phyloP scores from a whole-genome alignment of 352 stramenopile genomes.

The Chrysophaeum taylorii region DNA sequence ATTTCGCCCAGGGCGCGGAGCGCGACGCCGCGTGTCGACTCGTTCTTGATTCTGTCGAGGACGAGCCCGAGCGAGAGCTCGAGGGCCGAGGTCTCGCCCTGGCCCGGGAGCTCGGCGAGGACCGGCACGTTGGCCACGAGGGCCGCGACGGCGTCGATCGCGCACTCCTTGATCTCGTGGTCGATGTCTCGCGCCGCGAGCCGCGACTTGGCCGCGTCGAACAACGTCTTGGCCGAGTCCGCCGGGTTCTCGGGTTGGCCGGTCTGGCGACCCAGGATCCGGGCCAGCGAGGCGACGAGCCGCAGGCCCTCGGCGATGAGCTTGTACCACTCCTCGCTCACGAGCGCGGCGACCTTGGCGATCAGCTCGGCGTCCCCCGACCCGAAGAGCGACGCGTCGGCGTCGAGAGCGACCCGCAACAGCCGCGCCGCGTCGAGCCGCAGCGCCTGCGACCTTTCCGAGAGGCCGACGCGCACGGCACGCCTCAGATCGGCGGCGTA shows the following conservation, averaged over 20 bases:
- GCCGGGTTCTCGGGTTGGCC: constrained; percentile 33
- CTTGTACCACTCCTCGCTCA: constrained; percentile 96
- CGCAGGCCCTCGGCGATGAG: constrained; percentile 84
- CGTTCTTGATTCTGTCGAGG: constrained; percentile 90
- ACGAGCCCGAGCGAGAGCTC: constrained; percentile 72
- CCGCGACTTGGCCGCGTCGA: constrained; percentile 79
- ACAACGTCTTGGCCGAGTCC: constrained; percentile 58
- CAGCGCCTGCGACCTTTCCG: constrained; percentile 68
- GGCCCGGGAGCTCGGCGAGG: constrained; percentile 61
- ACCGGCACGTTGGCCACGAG: constrained; percentile 58
- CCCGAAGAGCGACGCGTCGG: constrained; percentile 63
- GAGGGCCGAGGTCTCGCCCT: constrained; percentile 26
- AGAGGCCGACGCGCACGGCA: constrained; percentile 23
- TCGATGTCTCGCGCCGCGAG: constrained; percentile 91
- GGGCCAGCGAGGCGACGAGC: constrained; percentile 76
- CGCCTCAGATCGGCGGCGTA: constrained; percentile 58
- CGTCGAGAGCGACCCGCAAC: constrained; percentile 77
- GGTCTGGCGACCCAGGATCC: constrained; percentile 53
- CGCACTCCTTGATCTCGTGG: constrained; percentile 96
- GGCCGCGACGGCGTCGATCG: constrained; percentile 75
- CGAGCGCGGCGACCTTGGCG: constrained; percentile 66
- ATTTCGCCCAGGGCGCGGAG: constrained; percentile 87
- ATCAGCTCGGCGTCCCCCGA: constrained; percentile 64
- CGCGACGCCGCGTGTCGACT: constrained; percentile 89
- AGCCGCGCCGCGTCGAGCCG: constrained; percentile 88